Evolutionary conservation across 148 eudicot genomes (phyloP), one percentile per base, ranked within the genome.

Genomic region (Spergularia bocconei): DNA sequence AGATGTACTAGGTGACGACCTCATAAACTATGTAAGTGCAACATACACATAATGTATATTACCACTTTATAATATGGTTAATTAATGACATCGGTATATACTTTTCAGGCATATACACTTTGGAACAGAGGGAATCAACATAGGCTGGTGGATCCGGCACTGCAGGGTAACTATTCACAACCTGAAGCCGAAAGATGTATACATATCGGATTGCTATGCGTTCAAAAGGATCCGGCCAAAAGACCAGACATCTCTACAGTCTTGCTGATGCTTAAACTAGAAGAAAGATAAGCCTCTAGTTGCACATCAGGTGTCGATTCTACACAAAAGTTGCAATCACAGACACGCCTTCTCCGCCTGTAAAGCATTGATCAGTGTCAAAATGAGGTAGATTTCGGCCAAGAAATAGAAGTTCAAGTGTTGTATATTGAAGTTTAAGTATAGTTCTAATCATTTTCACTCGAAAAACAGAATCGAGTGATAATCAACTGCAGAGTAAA

Each of bases 11-110:
- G 72, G 76, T 14, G 79, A 74, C 4, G 70, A 72, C 25, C 61
- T 76, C 11, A 38, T 75, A 13, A 53, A 29, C 58, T 62, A 70
- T 1, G 83, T 80, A 75, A 64, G 83, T 64, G n/a, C 76, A 48
- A 51, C 1, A 29, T 29, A 29, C 36, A 29, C 36, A 8, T 71
- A 6, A 1, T 50, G 12, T 48, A 0, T 0, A 20, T 21, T 48
- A 15, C 13, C 38, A 20, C 10, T 33, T 15, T 8, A 63, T 15
- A 16, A 21, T 8, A 52, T 6, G 15, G 47, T 64, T 15, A 39
- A 13, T 39, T 59, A 59, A 7, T n/a, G 36, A 29, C 36, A 29
- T 29, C 4, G 36, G 36, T 29, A 2, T 29, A 29, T 29, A 29
- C 4, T 23, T 66, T 11, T 55, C 68, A 78, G 80, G 80, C 76